A percentile compares a stretch with the other conserved stretches of the same genome.
Evolutionary conservation across 768 basidiomycete species (phyloP).

Genomic region (Candolleomyces aberdarensis): DNA sequence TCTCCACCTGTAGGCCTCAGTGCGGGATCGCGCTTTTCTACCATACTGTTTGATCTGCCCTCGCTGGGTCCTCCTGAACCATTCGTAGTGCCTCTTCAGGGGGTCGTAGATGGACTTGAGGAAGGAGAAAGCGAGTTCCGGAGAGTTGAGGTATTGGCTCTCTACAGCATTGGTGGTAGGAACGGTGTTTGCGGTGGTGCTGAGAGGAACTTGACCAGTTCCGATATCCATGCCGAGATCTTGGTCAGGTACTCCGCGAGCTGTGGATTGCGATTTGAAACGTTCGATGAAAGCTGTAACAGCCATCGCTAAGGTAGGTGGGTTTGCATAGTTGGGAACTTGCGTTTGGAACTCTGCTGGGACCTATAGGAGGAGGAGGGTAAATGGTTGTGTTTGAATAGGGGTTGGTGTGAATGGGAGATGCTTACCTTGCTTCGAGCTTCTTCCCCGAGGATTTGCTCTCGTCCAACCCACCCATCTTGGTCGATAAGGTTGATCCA

Average conservation of each 20-base stretch:
- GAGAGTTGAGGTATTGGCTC: conserved; percentile 52
- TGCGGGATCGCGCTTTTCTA: conserved; percentile 77
- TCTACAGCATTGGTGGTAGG: conserved; percentile 17
- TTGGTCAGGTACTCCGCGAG: conserved; percentile 46
- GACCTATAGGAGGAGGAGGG: conserved; percentile 47
- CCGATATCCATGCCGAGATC: conserved; percentile 67
- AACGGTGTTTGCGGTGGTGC: conserved; percentile 7
- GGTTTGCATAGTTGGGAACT: conserved; percentile 92
- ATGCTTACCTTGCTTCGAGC: conserved; percentile 80
- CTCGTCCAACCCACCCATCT: conserved; percentile 93
- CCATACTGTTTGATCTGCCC: conserved; percentile 92
- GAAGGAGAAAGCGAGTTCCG: conserved; percentile 60
- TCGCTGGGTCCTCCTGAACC: conserved; percentile 93
- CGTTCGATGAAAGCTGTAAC: conserved; percentile 87
- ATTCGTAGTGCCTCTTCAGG: conserved; percentile 88
- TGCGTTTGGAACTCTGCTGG: conserved; percentile 90
- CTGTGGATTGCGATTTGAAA: conserved; percentile 40
- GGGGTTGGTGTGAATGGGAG: not conserved
- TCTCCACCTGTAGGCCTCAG: conserved; percentile 93
- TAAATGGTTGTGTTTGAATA: not conserved
- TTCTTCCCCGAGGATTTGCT: conserved; percentile 96
- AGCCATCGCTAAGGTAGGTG: conserved; percentile 92
- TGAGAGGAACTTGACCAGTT: conserved; percentile 56
- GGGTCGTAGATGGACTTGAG: conserved; percentile 80
- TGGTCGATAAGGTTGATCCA: conserved; percentile 93